Evolutionary conservation across 176 grass and related monocot genomes (phyloP), one percentile per base, ranked within the genome.

Genomic region (Oryza punctata): DNA sequence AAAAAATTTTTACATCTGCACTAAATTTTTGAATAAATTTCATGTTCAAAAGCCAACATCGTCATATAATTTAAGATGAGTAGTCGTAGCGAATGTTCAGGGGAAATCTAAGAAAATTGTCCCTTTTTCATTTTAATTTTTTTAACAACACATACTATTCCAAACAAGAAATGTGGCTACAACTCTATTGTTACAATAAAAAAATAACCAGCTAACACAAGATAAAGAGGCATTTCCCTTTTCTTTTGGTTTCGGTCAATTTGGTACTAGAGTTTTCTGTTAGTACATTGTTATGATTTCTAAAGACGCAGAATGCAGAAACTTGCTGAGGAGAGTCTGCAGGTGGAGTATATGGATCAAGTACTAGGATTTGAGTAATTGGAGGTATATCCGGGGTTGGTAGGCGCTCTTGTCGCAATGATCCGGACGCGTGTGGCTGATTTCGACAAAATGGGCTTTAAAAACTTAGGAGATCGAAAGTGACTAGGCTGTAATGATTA

Each of bases 391-490:
- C 47, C 6, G 24, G 75, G 27, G 19, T 43, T 38, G 50, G 71
- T 85, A 18, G 63, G 38, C 38, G 15, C 37, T 19, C 37, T 38
- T 76, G 50, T 80, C 50, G 49, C 19, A 69, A 10, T 40, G 69
- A 76, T 46, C 23, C 18, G 18, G 68, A 45, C 44, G 46, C 35
- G 46, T 8, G 47, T 37, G 78, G n/a, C 54, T 10, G 23, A 65
- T 52, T 67, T 66, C 4, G 7, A 63, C 12, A 3, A 21, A 21
- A 47, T 3, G 63, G 46, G 67, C 0, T 5, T 43, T 10, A 40
- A 69, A 69, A 44, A 19, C 16, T 35, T 63, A 28, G 69, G 12
- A 73, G 68, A 12, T 47, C 24, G 43, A 70, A 76, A 82, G 63
- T n/a, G 44, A 52, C 23, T 47, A 43, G 50, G 45, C 1, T 78